Conservation (phyloP, 192 early-diverging fungal species). For the Rhizophagus sp. region DNA sequence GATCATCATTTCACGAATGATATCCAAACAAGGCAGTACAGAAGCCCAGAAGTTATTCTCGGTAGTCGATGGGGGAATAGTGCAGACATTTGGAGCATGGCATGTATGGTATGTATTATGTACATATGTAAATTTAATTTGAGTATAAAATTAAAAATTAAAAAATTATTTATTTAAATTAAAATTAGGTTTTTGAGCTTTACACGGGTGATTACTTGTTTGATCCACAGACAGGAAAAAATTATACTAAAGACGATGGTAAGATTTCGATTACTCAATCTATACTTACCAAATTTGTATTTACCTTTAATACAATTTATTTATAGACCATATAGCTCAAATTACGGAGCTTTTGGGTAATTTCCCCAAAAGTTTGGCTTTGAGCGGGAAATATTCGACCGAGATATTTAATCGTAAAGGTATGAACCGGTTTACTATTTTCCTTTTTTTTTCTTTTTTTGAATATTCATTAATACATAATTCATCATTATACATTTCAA, state of each 20-base stretch:
- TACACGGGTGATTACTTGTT: constrained; percentile 94
- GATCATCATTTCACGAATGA: constrained; percentile 94
- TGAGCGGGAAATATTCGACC: constrained; percentile 79
- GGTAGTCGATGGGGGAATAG: constrained; percentile 83
- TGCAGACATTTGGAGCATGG: constrained; percentile 94
- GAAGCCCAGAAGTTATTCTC: constrained; percentile 93
- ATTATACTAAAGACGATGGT: constrained; percentile 93
- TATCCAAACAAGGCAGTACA: constrained; percentile 97
- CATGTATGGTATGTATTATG: constrained; percentile 69
- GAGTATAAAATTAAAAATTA: no score
- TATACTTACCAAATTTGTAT: not conserved
- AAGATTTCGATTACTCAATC: constrained; percentile 19
- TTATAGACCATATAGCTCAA: constrained; percentile 93
- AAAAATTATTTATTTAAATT: not conserved
- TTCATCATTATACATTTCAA: not conserved
- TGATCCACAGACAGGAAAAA: constrained; percentile 82
- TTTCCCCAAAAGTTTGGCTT: constrained; percentile 76
- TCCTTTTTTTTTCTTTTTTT: not conserved
- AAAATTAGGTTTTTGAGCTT: constrained; percentile 75
- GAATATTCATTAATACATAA: not conserved
- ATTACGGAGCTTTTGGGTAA: constrained; percentile 93
- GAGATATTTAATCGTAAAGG: constrained; percentile 85
- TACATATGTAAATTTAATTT: not conserved
- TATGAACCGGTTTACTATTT: not conserved
- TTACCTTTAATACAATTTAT: not conserved